Evolutionary conservation across 257 asterid species (phyloP).

Genomic region (Hygrophila difformis): DNA sequence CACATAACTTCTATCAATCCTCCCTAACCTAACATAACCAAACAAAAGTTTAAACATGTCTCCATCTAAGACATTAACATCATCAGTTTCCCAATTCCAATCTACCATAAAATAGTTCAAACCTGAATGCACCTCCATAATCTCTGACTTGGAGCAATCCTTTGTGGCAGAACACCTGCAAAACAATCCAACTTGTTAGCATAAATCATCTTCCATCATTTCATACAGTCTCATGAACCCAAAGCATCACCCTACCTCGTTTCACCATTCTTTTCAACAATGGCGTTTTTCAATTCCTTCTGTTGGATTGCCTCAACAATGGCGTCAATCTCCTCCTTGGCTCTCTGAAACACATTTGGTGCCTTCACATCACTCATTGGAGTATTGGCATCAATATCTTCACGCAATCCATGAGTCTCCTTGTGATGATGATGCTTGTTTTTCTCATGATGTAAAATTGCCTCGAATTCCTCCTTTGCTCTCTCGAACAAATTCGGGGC

Average conservation of each 20-base stretch:
- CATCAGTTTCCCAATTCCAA: too few species aligned
- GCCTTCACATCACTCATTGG: constrained; percentile 35
- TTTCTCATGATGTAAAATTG: constrained; percentile 24
- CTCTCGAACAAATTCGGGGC: constrained; percentile 37
- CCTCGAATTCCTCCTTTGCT: constrained; percentile 36
- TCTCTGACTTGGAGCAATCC: constrained; percentile 19
- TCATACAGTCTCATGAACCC: background rate
- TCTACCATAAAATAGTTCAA: constrained; percentile 6
- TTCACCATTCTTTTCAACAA: constrained; percentile 10
- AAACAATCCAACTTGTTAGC: constrained; percentile 10
- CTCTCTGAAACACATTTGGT: constrained; percentile 36
- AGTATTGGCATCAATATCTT: constrained; percentile 49
- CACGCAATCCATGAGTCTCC: constrained; percentile 68
- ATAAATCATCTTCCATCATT: constrained; percentile 2
- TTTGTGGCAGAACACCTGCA: constrained; percentile 32
- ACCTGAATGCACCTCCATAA: constrained; percentile 35
- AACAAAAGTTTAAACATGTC: too few species aligned
- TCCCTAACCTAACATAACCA: background rate
- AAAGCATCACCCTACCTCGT: constrained; percentile 23
- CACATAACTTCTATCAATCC: too few species aligned
- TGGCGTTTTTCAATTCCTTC: constrained; percentile 26
- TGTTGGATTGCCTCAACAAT: constrained; percentile 44
- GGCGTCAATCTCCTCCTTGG: constrained; percentile 40
- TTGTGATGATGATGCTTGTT: constrained; percentile 28
- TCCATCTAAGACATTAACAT: too few species aligned